Base-by-base conservation (phyloP, 2,329 filamentous ascomycete genomes). In the Scytalidium sp. region DNA sequence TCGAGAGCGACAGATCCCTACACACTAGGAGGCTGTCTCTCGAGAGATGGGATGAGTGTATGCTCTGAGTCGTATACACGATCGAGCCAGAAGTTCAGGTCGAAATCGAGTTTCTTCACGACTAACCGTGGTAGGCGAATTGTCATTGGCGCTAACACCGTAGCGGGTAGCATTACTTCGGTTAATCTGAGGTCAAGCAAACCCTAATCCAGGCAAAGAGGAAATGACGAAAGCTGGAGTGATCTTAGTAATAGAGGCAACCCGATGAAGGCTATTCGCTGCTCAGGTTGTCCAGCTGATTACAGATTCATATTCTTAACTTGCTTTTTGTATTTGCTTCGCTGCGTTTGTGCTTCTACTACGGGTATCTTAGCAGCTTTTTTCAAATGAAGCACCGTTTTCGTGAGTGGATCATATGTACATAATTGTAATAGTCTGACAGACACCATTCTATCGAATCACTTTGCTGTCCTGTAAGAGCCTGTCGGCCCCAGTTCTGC, bases 1-100 rank as follows among this genome's bases (percentile, higher is more conserved):
- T 62, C 64, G 63, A 67, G 64, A 65, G 46, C 55, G 60, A 65
- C 63, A 66, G 64, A 57, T 58, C 62, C 65, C 65, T 65, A 62
- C 47, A 27, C 39, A 51, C 53, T 60, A 66, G 65, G 65, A 67
- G 62, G 56, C 63, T 64, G 64, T 67, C 65, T 67, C 65, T 66
- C 64, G 65, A 65, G 53, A 53, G 39, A 47, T 56, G 46, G 25
- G 50, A 52, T 54, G 43, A 45, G 48, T 41, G 41, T 45, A n/a
- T 50, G 43, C 45, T 45, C 45, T 48, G 47, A 36, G 32, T 36
- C 32, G 32, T 36, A 15, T 36, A 36, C 32, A 36, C 32, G 32
- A 36, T 36, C 32, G 32, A 36, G 32, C 32, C 32, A 36, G 32
- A 36, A 36, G 32, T 36, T 36, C 32, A 36, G 32, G 32, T 36